Base-by-base conservation (phyloP, 2,329 filamentous ascomycete species). In the Neonectria coccinea region DNA sequence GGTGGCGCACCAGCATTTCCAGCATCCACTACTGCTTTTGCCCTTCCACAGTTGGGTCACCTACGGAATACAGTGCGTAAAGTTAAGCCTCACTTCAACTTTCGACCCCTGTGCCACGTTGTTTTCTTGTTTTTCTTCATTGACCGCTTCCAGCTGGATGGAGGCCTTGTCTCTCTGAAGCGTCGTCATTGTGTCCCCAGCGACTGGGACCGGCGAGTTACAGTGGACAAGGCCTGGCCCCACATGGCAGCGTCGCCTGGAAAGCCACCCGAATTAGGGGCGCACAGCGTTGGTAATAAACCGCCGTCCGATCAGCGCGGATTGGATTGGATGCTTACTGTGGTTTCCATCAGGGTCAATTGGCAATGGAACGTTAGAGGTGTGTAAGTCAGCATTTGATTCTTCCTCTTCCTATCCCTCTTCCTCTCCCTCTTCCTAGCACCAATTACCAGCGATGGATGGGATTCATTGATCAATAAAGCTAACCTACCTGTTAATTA, bases 1-100 rank as follows among this genome's bases (percentile, higher is more conserved):
- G 48, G 48, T 51, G 48, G 48, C 48, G 48, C 47, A 50, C 47
- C 27, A 50, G 18, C n/a, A 27, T n/a, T 27, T 20, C n/a, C n/a
- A n/a, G 27, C 29, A 36, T 33, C 48, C 48, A 36, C 48, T 29
- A 4, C 47, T n/a, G 47, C 2, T 29, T 4, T 20, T 9, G 5
- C n/a, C 45, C 12, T 44, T 11, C 41, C 41, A 44, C 41, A 8
- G 42, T 14, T 7, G 18, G 18, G 42, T 14, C 5, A 45, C 10
- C 10, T 44, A 6, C 14, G 42, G 31, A 36, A 16, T 22, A 20
- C 20, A 25, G 11, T 36, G 14, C n/a, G n/a, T n/a, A n/a, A n/a
- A n/a, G n/a, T n/a, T 16, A 12, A 6, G 11, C 18, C 20, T 12
- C 44, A 4, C 25, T n/a, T 11, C 16, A 3, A 25, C 25, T 29